These are phyloP conservation scores for Umbelopsis sp. DNA, from an alignment of 371 early-diverging fungal species.

Conservation along the genomic window DNA sequence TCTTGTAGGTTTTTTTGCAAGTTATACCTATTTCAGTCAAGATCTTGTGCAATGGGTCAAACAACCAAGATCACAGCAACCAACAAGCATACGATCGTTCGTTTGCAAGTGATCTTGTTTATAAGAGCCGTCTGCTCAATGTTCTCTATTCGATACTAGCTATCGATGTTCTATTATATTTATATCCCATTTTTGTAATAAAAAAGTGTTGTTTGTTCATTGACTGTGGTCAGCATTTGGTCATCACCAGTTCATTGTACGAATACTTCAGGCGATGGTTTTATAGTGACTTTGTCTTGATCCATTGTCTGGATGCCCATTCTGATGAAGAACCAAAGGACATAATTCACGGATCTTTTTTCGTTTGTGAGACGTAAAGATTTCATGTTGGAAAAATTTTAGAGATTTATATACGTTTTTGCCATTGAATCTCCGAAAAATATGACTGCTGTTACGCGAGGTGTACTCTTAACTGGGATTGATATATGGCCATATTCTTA, in stretches of 20 bases:
- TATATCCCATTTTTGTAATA: background rate
- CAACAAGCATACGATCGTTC: background rate
- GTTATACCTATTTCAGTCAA: too few relatives aligned
- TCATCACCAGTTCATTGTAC: constrained; percentile 17
- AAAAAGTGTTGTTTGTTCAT: background rate
- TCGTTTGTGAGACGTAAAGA: constrained; percentile 20
- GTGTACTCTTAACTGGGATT: too few relatives aligned
- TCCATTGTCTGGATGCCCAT: constrained; percentile 18
- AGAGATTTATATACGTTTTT: background rate
- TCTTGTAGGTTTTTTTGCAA: too few relatives aligned
- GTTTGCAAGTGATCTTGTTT: background rate
- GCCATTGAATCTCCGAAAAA: background rate
- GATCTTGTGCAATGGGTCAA: too few relatives aligned
- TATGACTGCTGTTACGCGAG: background rate
- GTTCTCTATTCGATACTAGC: too few relatives aligned
- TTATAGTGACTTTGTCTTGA: constrained; percentile 16
- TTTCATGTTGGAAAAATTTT: background rate
- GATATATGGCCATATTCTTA: too few relatives aligned
- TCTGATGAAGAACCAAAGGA: constrained; percentile 19
- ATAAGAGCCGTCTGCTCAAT: background rate
- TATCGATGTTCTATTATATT: background rate
- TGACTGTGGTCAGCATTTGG: constrained; percentile 10
- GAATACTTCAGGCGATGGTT: constrained; percentile 19
- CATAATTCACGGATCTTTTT: constrained; percentile 16
- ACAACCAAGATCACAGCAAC: too few relatives aligned